phyloP scores from a whole-genome alignment of 805 yeast species.

The Komagataella pastoris region DNA sequence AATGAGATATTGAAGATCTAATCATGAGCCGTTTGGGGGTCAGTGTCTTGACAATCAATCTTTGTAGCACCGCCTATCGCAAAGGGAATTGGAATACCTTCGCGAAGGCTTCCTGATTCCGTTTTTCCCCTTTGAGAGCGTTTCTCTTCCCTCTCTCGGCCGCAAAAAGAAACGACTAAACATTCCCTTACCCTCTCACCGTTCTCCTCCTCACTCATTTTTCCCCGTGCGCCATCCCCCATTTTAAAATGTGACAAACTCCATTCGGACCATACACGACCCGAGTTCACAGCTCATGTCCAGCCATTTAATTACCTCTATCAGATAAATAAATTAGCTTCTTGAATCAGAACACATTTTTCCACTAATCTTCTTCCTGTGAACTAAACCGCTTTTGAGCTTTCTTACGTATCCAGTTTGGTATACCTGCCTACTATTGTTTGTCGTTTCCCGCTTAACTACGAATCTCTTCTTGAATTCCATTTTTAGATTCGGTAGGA shows the following conservation, averaged over 20 bases:
- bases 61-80: neutral
- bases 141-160: neutral
- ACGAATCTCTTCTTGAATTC: neutral
- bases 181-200: neutral
- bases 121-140: too few relatives aligned
- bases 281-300: neutral
- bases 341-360: neutral
- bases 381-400: neutral
- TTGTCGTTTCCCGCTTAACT: neutral
- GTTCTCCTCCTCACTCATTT: neutral
- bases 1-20: neutral
- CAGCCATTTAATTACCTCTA: neutral
- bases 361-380: neutral
- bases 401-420: neutral
- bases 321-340: neutral
- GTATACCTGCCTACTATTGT: neutral
- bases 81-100: neutral
- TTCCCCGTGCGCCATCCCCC: neutral
- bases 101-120: neutral
- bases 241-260: neutral
- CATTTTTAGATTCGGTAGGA: neutral
- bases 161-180: neutral
- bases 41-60: neutral
- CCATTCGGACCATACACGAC: slow-evolving; percentile 3
- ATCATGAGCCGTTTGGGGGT: neutral